Evolutionary conservation across 2,329 filamentous ascomycete species (phyloP).

Genomic region (Acrodontium crateriforme): DNA sequence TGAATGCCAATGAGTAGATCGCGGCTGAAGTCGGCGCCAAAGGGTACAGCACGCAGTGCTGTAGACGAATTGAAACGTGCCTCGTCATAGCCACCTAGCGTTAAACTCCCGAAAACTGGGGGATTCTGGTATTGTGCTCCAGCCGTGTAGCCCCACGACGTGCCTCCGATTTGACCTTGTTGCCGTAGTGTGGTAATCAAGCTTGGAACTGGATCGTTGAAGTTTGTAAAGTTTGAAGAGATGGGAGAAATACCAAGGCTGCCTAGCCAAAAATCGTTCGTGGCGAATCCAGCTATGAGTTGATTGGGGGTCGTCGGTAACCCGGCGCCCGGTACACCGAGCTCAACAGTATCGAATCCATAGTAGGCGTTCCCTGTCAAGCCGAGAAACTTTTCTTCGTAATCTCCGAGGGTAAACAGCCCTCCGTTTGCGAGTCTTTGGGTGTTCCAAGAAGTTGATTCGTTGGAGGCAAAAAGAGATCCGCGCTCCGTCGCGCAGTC

Average conservation of each 20-base stretch:
- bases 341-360: constrained; percentile 23
- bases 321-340: constrained; percentile 10
- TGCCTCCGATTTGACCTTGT: constrained; percentile 8
- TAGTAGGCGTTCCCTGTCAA: constrained; percentile 19
- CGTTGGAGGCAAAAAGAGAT: constrained; percentile 19
- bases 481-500: constrained; percentile 11
- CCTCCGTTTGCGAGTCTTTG: constrained; percentile 23
- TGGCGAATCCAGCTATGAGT: constrained; percentile 20
- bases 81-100: constrained; percentile 29
- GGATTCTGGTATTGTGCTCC: constrained; percentile 15
- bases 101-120: constrained; percentile 19
- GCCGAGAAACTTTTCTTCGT: constrained; percentile 11
- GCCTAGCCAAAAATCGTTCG: constrained; percentile 23
- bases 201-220: constrained; percentile 9
- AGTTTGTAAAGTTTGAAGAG: constrained; percentile 10
- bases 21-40: constrained; percentile 14
- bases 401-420: constrained; percentile 10
- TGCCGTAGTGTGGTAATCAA: constrained; percentile 9
- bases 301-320: constrained; percentile 16
- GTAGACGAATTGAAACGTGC: constrained; percentile 22
- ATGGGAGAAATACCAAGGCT: constrained; percentile 17
- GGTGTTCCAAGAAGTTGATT: constrained; percentile 23
- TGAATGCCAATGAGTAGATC: constrained; percentile 13
- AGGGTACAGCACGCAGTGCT: constrained; percentile 15
- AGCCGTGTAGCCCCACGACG: constrained; percentile 17